These are phyloP conservation scores for Ambrosia trifida DNA, from an alignment of 129 eudicot species.

Conservation along the genomic window DNA sequence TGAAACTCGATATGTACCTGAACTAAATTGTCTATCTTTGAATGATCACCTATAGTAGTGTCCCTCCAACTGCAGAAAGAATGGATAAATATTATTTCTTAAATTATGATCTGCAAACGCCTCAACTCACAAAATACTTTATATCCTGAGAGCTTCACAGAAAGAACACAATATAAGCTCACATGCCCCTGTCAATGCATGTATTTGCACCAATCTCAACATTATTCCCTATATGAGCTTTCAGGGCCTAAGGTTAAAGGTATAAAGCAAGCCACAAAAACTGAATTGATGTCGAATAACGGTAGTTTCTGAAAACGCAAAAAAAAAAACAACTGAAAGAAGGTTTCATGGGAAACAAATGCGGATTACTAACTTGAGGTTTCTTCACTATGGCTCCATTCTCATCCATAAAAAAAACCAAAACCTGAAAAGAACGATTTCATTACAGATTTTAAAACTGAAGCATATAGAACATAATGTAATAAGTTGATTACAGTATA, in stretches of 20 bases:
- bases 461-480: background rate
- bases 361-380: conserved; percentile 67
- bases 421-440: conserved; percentile 54
- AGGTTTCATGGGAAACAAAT: too few species aligned
- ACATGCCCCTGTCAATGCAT: conserved; percentile 97
- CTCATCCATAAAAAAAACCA: conserved; percentile 79
- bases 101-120: background rate
- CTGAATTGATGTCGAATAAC: background rate
- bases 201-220: conserved; percentile 97
- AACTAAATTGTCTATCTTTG: conserved; percentile 93
- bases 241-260: conserved; percentile 44
- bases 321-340: too few species aligned
- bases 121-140: background rate
- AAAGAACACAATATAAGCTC: conserved; percentile 28
- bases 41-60: conserved; percentile 70
- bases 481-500: background rate
- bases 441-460: conserved; percentile 4
- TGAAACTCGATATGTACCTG: conserved; percentile 48
- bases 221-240: conserved; percentile 70
- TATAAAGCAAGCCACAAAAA: background rate
- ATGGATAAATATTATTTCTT: conserved; percentile 9
- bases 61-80: conserved; percentile 86
- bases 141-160: conserved; percentile 6
- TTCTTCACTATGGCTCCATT: conserved; percentile 70
- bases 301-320: too few species aligned